Evolutionary conservation across 352 stramenopile species (phyloP), one percentile per base, ranked within the genome.

Genomic region (Pythium rhizo-oryzae): DNA sequence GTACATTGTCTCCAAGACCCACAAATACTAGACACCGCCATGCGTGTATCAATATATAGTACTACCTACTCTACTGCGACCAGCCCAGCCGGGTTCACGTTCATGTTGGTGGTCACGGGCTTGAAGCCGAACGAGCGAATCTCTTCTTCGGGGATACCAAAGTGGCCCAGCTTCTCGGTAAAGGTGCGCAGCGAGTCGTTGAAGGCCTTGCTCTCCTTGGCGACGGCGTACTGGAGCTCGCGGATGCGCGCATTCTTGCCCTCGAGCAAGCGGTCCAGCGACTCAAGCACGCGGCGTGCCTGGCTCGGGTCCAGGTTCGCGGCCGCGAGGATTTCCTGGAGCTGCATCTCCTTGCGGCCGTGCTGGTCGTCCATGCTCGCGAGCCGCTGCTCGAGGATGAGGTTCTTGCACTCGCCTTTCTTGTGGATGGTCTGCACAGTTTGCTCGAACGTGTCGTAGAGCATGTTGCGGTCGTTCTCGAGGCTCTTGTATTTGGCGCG

Each of bases 1-100:
- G 41, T 98, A 96, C 74, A 98, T 99, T 58, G 93, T 98, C 19
- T 98, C 95, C 52, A 98, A 98, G 79, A 96, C 97, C 16, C 82
- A 98, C 79, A 98, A 98, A 72, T 98, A 97, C 63, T 98, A 82
- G 56, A 21, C 51, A 57, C 8, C 9, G 37, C 23, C 21, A 43
- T 23, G 35, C 51, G 19, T 13, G n/a, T 12, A 51, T 51, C 19
- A 25, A 25, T 23, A 33, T 56, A 24, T 62, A 65, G 65, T 16
- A 3, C 35, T n/a, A 18, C 21, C 15, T 78, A 85, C 53, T 89
- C 85, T 43, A 82, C 74, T 28, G 84, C 74, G 21, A 96, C 81
- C 6, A 96, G 85, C 11, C 85, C 87, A 9, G 89, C 87, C 0
- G 89, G 85, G 43, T 84, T 87, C 12, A 85, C 71, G 33, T 89